Base-by-base conservation (phyloP, 768 basidiomycete genomes). In the Termitomyces sp. region DNA sequence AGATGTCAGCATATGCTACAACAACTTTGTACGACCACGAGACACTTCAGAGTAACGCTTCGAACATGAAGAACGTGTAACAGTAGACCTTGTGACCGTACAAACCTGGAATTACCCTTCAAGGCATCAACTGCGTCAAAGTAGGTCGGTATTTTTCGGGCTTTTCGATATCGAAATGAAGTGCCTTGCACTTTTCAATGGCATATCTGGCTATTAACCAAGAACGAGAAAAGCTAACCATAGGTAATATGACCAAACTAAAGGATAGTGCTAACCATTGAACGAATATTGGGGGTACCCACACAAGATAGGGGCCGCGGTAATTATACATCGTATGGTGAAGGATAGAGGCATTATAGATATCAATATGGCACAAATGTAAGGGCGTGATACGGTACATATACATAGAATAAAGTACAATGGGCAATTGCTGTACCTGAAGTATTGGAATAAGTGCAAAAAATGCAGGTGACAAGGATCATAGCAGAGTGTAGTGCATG, bases 1-100 rank as follows among this genome's bases (percentile, higher is more conserved):
- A 56, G 59, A 57, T 19, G 33, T 51, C n/a, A 57, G 57, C 63
- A 64, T 64, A 61, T 62, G 63, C 54, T 35, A 50, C 60, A 41
- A 42, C 35, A 44, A 21, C 50, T 40, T 43, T 26, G 33, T 11
- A 51, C 42, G 47, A 23, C 60, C 61, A 62, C 61, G 61, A 40
- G 63, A 56, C 60, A n/a, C 54, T 54, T 40, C 46, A 38, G 35
- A 35, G 8, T 30, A 46, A n/a, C 40, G 43, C 33, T 33, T 57
- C 23, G 23, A 49, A 47, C 37, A 19, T 10, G 12, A 33, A 38
- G n/a, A 49, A 47, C 26, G 19, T 21, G 35, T 33, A 28, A 38
- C n/a, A 38, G 19, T n/a, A 21, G 46, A 48, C 26, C 44, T 38
- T 38, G 54, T 55, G 54, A 47, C 45, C 37, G 17, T 21, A 23